These are phyloP conservation scores for Septoria linicola DNA, from an alignment of 2,329 filamentous ascomycete species.

Conservation along the genomic window DNA sequence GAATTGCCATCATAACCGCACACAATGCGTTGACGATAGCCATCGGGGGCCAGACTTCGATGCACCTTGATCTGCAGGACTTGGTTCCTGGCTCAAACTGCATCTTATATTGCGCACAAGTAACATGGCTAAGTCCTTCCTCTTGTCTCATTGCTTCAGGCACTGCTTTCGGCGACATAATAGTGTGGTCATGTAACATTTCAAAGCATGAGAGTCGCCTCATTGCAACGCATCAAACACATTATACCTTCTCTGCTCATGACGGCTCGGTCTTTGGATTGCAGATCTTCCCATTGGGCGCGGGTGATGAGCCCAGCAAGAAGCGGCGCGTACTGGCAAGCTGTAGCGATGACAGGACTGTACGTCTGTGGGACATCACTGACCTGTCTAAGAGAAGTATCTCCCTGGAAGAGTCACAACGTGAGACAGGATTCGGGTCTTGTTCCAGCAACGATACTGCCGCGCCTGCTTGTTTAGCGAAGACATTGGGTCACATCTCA, in stretches of 20 bases:
- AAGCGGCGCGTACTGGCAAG: slow-evolving; percentile 69
- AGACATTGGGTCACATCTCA: slow-evolving; percentile 81
- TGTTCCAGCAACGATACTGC: slow-evolving; percentile 40
- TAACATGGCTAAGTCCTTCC: slow-evolving; percentile 60
- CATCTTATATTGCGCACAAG: slow-evolving; percentile 81
- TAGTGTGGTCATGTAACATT: slow-evolving; percentile 73
- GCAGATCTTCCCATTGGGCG: slow-evolving; percentile 61
- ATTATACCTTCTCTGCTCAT: slow-evolving; percentile 65
- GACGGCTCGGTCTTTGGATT: slow-evolving; percentile 95
- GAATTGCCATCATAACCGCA: slow-evolving; percentile 70
- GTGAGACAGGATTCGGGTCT: slow-evolving; percentile 48
- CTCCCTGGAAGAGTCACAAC: slow-evolving; percentile 30
- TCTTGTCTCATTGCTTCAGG: slow-evolving; percentile 77
- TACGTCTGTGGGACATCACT: slow-evolving; percentile 83
- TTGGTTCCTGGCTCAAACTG: slow-evolving; percentile 69
- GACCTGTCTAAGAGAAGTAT: slow-evolving; percentile 41
- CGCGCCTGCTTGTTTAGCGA: slow-evolving; percentile 55
- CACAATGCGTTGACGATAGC: slow-evolving; percentile 72
- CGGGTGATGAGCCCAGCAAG: slow-evolving; percentile 42
- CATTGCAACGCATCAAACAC: slow-evolving; percentile 43
- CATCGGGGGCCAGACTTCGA: background rate
- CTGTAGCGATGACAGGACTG: slow-evolving; percentile 91
- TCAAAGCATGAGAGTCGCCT: slow-evolving; percentile 3
- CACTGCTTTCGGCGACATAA: slow-evolving; percentile 90
- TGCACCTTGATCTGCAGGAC: slow-evolving; percentile 11